phyloP scores from a whole-genome alignment of 345 rosid species.

The Mallotus nudiflorus region DNA sequence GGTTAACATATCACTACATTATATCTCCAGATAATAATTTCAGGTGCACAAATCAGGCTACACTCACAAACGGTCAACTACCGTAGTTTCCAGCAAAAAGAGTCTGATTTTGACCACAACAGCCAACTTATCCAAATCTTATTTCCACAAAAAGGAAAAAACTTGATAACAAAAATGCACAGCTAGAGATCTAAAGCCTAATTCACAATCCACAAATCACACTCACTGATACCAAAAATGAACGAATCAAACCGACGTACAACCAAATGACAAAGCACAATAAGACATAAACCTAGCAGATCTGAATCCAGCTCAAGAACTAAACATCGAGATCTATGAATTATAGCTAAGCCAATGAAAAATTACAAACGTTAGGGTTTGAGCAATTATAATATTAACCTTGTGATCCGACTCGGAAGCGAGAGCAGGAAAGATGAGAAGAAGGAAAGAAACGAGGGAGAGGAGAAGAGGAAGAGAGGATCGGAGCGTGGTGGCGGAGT shows the following conservation, averaged over 20 bases:
- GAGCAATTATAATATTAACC: conserved; percentile 39
- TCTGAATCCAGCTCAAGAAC: conserved; percentile 20
- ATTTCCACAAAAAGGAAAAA: neutral
- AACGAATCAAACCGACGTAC: neutral
- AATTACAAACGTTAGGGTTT: neutral
- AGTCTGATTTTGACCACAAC: neutral
- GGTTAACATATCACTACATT: neutral
- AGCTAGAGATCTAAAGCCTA: conserved; percentile 12
- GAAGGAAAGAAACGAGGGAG: conserved; percentile 21
- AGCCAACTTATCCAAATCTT: neutral
- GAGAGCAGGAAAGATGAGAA: conserved; percentile 41
- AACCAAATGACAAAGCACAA: neutral
- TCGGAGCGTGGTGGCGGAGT: conserved; percentile 30
- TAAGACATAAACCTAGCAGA: conserved; percentile 24
- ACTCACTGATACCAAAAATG: neutral
- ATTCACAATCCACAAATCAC: neutral
- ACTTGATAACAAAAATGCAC: neutral
- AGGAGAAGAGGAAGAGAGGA: conserved; percentile 25
- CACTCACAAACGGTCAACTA: neutral
- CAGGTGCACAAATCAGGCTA: neutral
- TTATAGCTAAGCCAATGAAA: neutral
- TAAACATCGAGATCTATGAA: conserved; percentile 35
- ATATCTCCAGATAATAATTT: neutral
- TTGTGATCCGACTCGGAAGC: conserved; percentile 95
- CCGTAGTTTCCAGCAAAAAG: neutral